Evolutionary conservation across 2,329 filamentous ascomycete genomes (phyloP).

Genomic region (Fusarium ambrosium): DNA sequence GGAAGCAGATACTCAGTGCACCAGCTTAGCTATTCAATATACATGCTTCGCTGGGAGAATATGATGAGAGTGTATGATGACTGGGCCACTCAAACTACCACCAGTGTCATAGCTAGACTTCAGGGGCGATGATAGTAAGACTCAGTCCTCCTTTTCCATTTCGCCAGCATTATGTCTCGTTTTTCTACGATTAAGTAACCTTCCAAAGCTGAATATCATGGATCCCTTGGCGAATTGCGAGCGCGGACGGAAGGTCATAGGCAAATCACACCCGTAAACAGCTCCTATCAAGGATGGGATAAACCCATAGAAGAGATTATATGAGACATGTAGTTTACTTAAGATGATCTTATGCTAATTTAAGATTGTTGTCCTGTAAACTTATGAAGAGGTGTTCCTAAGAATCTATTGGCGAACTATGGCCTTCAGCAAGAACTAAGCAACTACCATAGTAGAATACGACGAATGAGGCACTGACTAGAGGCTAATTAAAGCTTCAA

Average conservation of each 20-base stretch:
- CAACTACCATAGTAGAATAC: too few species aligned
- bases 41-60: neutral
- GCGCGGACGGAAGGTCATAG: neutral
- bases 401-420: neutral
- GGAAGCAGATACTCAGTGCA: neutral
- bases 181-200: neutral
- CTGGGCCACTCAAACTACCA: neutral
- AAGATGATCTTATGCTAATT: neutral
- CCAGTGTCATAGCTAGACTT: neutral
- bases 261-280: neutral
- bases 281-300: neutral
- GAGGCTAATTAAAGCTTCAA: too few species aligned
- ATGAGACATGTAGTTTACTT: neutral
- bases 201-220: too few species aligned
- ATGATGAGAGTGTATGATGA: neutral
- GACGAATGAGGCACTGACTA: too few species aligned
- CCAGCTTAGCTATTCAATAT: neutral
- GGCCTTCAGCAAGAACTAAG: too few species aligned
- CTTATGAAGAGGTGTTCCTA: neutral
- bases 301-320: neutral
- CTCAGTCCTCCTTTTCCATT: neutral
- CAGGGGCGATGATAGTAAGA: neutral
- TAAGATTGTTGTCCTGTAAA: neutral
- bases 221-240: neutral
- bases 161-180: neutral